phyloP scores from a whole-genome alignment of 345 rosid species.

The Toxicodendron radicans region DNA sequence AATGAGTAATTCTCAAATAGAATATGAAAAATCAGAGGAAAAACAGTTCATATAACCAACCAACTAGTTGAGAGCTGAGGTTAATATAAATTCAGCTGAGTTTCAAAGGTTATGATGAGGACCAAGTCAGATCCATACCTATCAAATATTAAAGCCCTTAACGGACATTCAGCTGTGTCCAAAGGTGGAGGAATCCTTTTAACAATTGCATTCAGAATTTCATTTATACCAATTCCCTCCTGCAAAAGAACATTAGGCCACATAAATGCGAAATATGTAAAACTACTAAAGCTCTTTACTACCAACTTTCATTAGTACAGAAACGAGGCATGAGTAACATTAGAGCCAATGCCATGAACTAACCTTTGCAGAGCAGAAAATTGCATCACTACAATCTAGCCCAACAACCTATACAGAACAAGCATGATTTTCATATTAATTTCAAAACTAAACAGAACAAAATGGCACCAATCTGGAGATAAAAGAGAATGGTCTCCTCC shows the following conservation, averaged over 20 bases:
- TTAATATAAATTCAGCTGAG: background rate
- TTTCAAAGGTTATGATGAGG: background rate
- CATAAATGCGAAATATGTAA: slow-evolving; percentile 4
- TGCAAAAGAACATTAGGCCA: slow-evolving; percentile 26
- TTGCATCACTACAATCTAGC: slow-evolving; percentile 90
- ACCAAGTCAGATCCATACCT: slow-evolving; percentile 54
- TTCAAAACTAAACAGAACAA: background rate
- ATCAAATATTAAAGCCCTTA: slow-evolving; percentile 92
- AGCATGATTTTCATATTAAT: background rate
- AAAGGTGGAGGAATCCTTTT: slow-evolving; percentile 77
- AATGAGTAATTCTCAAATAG: background rate
- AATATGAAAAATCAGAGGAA: background rate
- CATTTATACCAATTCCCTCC: slow-evolving; percentile 93
- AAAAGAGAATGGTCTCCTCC: too few species aligned
- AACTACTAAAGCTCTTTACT: slow-evolving; percentile 7
- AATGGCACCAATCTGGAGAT: too few species aligned
- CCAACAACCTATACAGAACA: slow-evolving; percentile 70
- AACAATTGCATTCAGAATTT: slow-evolving; percentile 79
- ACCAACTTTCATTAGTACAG: background rate
- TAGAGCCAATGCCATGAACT: slow-evolving; percentile 23
- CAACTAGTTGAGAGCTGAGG: background rate
- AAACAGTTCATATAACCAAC: background rate
- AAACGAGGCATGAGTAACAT: background rate
- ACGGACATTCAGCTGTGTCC: slow-evolving; percentile 59
- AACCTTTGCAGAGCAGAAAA: slow-evolving; percentile 98